Evolutionary conservation across 2,329 filamentous ascomycete genomes (phyloP).

Genomic region (Neonectria sp.): DNA sequence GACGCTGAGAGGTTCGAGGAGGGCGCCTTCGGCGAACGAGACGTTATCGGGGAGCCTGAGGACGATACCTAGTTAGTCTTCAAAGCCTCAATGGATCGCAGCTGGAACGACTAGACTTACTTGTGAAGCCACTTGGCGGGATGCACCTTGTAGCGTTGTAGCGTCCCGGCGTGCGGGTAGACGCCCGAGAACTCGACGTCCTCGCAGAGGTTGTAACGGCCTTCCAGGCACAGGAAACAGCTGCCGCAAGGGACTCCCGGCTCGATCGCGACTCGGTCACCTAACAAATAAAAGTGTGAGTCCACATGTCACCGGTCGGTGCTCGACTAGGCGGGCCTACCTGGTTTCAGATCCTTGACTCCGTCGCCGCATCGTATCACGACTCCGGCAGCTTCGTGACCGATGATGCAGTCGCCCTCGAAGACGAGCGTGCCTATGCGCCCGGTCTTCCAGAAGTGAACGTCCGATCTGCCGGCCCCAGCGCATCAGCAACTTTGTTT

Average conservation of each 20-base stretch:
- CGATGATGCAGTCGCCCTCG: slow-evolving; percentile 75
- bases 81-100: background rate
- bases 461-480: slow-evolving; percentile 66
- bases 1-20: slow-evolving; percentile 76
- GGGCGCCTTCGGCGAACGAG: slow-evolving; percentile 71
- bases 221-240: slow-evolving; percentile 72
- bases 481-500: background rate
- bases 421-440: slow-evolving; percentile 75
- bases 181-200: slow-evolving; percentile 74
- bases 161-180: slow-evolving; percentile 72
- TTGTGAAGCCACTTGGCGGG: slow-evolving; percentile 73
- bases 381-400: slow-evolving; percentile 75
- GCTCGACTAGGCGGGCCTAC: slow-evolving; percentile 40
- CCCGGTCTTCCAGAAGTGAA: slow-evolving; percentile 78
- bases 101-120: slow-evolving; percentile 42
- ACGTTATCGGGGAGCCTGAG: slow-evolving; percentile 68
- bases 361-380: slow-evolving; percentile 71
- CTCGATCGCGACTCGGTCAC: slow-evolving; percentile 77
- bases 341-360: slow-evolving; percentile 65
- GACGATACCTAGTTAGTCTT: slow-evolving; percentile 15
- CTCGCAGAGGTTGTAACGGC: slow-evolving; percentile 76
- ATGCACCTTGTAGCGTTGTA: slow-evolving; percentile 74
- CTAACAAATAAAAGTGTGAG: slow-evolving; percentile 47
- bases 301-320: background rate
- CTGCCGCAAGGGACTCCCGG: slow-evolving; percentile 74